Evolutionary conservation across 2,329 filamentous ascomycete genomes (phyloP).

Genomic region (Neofusicoccum ribis): DNA sequence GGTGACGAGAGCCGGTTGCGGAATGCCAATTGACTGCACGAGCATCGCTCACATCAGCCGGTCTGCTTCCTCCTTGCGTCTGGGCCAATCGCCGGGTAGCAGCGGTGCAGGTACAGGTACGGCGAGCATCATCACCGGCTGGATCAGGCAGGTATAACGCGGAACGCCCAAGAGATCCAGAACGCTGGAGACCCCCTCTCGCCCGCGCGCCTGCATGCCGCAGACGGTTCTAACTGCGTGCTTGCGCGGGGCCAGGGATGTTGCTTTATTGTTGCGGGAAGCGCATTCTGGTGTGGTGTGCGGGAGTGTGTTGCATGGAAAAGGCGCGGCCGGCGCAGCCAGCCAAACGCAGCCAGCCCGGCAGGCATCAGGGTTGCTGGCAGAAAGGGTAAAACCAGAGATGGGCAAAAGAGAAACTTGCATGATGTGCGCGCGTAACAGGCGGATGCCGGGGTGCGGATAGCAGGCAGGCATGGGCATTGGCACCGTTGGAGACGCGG

Average conservation of each 20-base stretch:
- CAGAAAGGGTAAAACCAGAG: slow-evolving; percentile 2
- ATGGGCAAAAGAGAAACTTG: neutral
- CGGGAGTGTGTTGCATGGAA: neutral
- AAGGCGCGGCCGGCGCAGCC: neutral
- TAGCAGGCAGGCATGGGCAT: neutral
- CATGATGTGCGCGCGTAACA: neutral
- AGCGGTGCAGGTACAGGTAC: neutral
- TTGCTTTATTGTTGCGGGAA: neutral
- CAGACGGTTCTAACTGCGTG: neutral
- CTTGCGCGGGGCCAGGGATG: neutral
- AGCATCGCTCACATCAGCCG: slow-evolving; percentile 3
- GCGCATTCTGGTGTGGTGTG: neutral
- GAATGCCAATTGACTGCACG: neutral
- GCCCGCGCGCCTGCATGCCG: neutral
- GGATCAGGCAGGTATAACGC: slow-evolving; percentile 4
- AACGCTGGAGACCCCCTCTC: neutral
- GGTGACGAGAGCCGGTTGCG: neutral
- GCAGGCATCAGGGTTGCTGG: slow-evolving; percentile 3
- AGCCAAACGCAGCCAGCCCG: neutral
- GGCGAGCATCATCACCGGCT: neutral
- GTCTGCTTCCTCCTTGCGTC: neutral
- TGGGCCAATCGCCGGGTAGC: neutral
- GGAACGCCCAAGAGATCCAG: neutral
- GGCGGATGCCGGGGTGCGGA: neutral
- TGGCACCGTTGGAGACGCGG: neutral